Conservation (phyloP, 1,284 basidiomycete genomes). For the Takashimella tepidaria region DNA sequence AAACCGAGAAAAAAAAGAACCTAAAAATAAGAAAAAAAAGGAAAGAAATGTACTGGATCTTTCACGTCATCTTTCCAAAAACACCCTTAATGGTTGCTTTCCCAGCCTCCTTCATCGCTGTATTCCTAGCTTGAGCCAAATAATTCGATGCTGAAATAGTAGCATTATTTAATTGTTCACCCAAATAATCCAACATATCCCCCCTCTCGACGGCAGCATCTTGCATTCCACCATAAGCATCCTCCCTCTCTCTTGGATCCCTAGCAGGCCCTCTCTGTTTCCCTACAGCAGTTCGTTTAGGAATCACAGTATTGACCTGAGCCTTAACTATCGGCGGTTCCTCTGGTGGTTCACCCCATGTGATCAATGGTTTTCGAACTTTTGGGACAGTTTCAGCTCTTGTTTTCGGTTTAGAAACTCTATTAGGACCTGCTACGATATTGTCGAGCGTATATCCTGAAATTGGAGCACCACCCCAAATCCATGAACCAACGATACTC, state of each 20-base stretch:
- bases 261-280: conserved; percentile 21
- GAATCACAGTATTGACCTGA: neutral
- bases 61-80: conserved; percentile 38
- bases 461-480: conserved; percentile 46
- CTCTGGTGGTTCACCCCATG: conserved; percentile 40
- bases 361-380: conserved; percentile 34
- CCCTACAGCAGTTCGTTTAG: conserved; percentile 28
- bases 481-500: conserved; percentile 39
- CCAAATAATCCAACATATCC: conserved; percentile 31
- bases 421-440: conserved; percentile 42
- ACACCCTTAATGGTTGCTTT: conserved; percentile 38
- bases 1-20: too few species aligned
- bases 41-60: too few species aligned
- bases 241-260: conserved; percentile 35
- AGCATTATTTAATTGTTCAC: conserved; percentile 36
- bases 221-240: conserved; percentile 44
- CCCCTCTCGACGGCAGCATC: conserved; percentile 33
- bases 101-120: conserved; percentile 44
- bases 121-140: conserved; percentile 35
- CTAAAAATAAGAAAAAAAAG: too few species aligned
- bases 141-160: conserved; percentile 34
- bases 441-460: conserved; percentile 44
- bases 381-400: conserved; percentile 10
- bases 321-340: conserved; percentile 15
- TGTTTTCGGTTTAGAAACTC: conserved; percentile 33